Percentiles rank a stretch among this genome's conserved stretches.
Conservation (phyloP, 345 rosid species). For the Linum lewisii region DNA sequence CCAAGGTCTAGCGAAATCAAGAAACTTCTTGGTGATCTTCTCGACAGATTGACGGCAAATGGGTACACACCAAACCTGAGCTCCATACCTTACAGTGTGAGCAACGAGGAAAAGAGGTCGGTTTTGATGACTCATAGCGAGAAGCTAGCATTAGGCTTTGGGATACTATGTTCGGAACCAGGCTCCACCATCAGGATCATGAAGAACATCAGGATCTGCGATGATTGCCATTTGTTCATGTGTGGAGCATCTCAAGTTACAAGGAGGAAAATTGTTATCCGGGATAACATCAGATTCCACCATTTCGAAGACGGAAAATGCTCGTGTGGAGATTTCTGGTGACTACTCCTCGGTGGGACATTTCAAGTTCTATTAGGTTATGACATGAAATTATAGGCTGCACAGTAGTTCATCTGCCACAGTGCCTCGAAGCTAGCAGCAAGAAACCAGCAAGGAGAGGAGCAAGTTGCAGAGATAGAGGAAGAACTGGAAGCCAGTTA, state of each 20-base stretch:
- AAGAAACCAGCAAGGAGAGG: too few species aligned
- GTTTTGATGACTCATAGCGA: conserved; percentile 54
- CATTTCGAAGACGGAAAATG: conserved; percentile 59
- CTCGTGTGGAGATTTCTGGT: conserved; percentile 76
- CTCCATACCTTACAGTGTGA: conserved; percentile 40
- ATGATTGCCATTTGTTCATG: conserved; percentile 64
- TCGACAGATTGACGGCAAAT: conserved; percentile 27
- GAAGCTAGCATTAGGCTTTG: conserved; percentile 68
- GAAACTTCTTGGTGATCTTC: conserved; percentile 37
- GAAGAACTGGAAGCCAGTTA: too few species aligned
- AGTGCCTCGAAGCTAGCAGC: too few species aligned
- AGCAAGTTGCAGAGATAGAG: too few species aligned
- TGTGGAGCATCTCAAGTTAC: conserved; percentile 42
- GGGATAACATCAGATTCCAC: conserved; percentile 71
- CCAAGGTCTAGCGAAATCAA: conserved; percentile 41
- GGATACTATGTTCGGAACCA: conserved; percentile 31
- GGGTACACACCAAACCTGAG: conserved; percentile 49
- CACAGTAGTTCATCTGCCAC: too few species aligned
- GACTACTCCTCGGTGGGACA: conserved; percentile 12
- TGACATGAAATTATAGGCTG: too few species aligned
- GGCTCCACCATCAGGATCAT: conserved; percentile 40
- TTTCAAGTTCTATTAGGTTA: too few species aligned
- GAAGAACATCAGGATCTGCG: conserved; percentile 70
- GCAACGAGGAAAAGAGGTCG: conserved; percentile 42
- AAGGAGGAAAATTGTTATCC: conserved; percentile 47